Evolutionary conservation across 1,284 basidiomycete species (phyloP).

Genomic region (Sanguinoderma infundibulare): DNA sequence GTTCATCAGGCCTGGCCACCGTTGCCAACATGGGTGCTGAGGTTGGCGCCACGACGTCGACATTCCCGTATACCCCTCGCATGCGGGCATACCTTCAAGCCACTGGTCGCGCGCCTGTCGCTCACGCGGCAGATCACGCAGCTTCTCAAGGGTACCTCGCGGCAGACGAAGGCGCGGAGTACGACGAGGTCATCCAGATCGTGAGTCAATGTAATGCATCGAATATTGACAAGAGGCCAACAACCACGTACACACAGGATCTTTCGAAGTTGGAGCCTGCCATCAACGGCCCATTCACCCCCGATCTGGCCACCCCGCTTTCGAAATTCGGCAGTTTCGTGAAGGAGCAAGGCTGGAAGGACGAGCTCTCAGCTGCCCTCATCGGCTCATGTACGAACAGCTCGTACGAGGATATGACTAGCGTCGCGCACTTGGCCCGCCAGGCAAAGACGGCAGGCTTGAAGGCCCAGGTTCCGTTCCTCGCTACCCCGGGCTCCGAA

Average conservation of each 20-base stretch:
- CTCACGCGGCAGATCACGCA: conserved; percentile 87
- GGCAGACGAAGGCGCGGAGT: conserved; percentile 91
- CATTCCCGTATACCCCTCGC: conserved; percentile 92
- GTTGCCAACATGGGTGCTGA: conserved; percentile 99
- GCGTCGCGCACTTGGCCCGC: conserved; percentile 89
- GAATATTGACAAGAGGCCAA: not conserved
- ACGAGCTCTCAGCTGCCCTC: conserved; percentile 87
- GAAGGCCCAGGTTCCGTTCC: conserved; percentile 78
- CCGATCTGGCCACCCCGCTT: conserved; percentile 95
- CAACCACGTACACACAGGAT: conserved; percentile 53
- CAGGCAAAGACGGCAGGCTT: conserved; percentile 88
- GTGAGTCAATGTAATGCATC: conserved; percentile 48
- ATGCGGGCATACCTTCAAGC: conserved; percentile 93
- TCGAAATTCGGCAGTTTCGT: conserved; percentile 88
- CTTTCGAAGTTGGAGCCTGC: conserved; percentile 93
- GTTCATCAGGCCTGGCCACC: conserved; percentile 77
- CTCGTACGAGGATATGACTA: conserved; percentile 94
- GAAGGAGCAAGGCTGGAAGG: conserved; percentile 88
- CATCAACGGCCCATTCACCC: conserved; percentile 98
- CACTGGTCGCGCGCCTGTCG: conserved; percentile 89
- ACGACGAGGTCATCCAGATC: conserved; percentile 95
- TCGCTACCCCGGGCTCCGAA: conserved; percentile 97
- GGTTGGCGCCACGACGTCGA: conserved; percentile 97
- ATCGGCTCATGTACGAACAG: conserved; percentile 99
- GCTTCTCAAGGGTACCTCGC: conserved; percentile 77